A percentile compares a stretch with the other conserved stretches of the same genome.
These are phyloP conservation scores for Boletales sp. DNA, from an alignment of 768 basidiomycete species.

Conservation along the genomic window DNA sequence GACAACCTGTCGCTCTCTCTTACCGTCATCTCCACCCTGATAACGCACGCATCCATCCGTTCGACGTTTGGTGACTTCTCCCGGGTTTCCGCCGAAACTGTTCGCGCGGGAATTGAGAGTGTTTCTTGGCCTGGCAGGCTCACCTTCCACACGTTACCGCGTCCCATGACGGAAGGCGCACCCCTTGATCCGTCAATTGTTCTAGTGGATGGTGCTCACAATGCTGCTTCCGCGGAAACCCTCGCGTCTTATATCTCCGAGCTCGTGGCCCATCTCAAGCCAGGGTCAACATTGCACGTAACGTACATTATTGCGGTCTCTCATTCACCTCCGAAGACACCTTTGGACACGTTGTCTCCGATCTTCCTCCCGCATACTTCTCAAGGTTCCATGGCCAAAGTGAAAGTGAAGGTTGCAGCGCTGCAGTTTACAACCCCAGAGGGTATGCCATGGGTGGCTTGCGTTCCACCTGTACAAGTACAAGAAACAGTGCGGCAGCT, in stretches of 20 bases:
- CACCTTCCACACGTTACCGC: slow-evolving; percentile 51
- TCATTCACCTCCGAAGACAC: slow-evolving; percentile 81
- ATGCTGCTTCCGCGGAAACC: slow-evolving; percentile 67
- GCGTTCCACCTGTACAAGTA: slow-evolving; percentile 53
- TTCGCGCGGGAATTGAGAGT: slow-evolving; percentile 54
- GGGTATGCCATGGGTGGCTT: slow-evolving; percentile 92
- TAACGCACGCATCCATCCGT: slow-evolving; percentile 37
- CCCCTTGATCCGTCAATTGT: slow-evolving; percentile 34
- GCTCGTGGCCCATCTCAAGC: slow-evolving; percentile 27
- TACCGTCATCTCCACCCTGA: slow-evolving; percentile 55
- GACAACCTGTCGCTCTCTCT: slow-evolving; percentile 77
- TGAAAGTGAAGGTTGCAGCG: slow-evolving; percentile 48
- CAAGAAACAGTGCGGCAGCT: slow-evolving; percentile 41
- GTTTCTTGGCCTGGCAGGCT: slow-evolving; percentile 83
- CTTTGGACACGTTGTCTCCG: slow-evolving; percentile 64
- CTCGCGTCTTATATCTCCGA: slow-evolving; percentile 58
- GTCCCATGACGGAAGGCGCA: slow-evolving; percentile 15
- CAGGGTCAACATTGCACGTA: slow-evolving; percentile 34
- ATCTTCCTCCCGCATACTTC: slow-evolving; percentile 48
- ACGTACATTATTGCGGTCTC: slow-evolving; percentile 83
- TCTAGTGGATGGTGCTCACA: slow-evolving; percentile 94
- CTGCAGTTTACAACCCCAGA: slow-evolving; percentile 71
- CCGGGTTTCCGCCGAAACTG: slow-evolving; percentile 43
- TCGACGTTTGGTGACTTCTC: neutral
- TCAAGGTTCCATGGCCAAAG: slow-evolving; percentile 25